Conservation (phyloP, 768 basidiomycete species). For the Xerocomus brunneocitrinus region DNA sequence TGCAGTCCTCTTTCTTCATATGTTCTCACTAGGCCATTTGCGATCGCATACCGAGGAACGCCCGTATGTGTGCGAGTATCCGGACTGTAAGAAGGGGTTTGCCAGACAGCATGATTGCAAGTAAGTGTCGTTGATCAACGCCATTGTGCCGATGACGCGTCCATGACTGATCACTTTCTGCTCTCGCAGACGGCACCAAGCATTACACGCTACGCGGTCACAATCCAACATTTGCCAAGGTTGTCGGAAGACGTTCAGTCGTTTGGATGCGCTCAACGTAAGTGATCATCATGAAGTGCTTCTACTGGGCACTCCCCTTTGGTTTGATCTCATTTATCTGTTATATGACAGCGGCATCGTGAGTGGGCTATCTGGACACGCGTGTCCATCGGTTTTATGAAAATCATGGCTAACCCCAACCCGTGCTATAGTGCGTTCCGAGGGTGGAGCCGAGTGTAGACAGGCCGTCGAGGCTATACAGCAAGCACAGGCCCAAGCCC, state of each 20-base stretch:
- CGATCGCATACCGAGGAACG: conserved; percentile 94
- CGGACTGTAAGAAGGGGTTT: conserved; percentile 92
- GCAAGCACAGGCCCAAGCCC: conserved; percentile 27
- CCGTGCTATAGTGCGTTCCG: conserved; percentile 63
- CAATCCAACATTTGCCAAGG: conserved; percentile 85
- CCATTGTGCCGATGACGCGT: neutral
- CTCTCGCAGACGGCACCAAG: conserved; percentile 72
- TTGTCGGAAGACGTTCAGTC: conserved; percentile 92
- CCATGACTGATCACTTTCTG: conserved; percentile 3
- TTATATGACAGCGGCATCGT: conserved; percentile 65
- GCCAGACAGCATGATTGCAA: conserved; percentile 98
- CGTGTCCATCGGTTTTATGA: conserved; percentile 20
- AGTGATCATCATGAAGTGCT: conserved; percentile 39
- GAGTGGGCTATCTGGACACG: conserved; percentile 35
- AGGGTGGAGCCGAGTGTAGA: conserved; percentile 78
- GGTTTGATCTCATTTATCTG: conserved; percentile 24
- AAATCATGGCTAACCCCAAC: conserved; percentile 22
- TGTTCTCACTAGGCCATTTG: conserved; percentile 62
- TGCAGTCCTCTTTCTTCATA: conserved; percentile 7
- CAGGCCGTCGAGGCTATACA: conserved; percentile 37
- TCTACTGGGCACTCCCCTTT: conserved; percentile 17
- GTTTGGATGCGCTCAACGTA: conserved; percentile 92
- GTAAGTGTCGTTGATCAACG: conserved; percentile 42
- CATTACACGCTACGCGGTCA: conserved; percentile 79
- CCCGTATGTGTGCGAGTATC: conserved; percentile 90